These are phyloP conservation scores for Curvularia hawaiiensis DNA, from an alignment of 2,329 filamentous ascomycete species.

Conservation along the genomic window DNA sequence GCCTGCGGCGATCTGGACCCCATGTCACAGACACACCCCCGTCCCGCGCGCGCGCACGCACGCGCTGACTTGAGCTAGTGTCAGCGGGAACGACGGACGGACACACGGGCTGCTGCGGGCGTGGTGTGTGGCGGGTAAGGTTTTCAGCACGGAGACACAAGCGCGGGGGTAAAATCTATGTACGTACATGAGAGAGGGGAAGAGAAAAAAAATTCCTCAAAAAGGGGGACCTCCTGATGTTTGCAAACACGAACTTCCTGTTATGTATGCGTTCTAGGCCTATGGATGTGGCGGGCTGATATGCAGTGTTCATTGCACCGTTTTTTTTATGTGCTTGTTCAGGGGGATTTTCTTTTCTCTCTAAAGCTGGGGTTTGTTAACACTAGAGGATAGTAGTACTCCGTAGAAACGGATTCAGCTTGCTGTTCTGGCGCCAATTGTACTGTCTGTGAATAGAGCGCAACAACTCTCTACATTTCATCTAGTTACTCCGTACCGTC, in stretches of 20 bases:
- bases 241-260: neutral
- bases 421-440: neutral
- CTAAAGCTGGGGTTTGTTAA: too few species aligned
- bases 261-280: neutral
- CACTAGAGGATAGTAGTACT: too few species aligned
- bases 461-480: too few species aligned
- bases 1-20: slow-evolving; percentile 1
- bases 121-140: slow-evolving; percentile 1
- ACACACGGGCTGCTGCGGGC: neutral
- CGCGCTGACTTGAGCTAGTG: neutral
- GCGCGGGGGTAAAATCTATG: too few species aligned
- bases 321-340: too few species aligned
- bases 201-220: neutral
- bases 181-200: too few species aligned
- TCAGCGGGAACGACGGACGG: slow-evolving; percentile 5
- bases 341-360: neutral
- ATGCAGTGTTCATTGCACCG: neutral
- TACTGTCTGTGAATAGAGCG: too few species aligned
- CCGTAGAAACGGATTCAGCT: neutral
- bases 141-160: neutral
- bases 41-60: neutral
- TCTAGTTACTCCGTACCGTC: too few species aligned
- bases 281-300: neutral
- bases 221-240: neutral
- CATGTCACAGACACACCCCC: neutral